phyloP scores from a whole-genome alignment of 257 asterid species.

The Nicotiana paniculata region DNA sequence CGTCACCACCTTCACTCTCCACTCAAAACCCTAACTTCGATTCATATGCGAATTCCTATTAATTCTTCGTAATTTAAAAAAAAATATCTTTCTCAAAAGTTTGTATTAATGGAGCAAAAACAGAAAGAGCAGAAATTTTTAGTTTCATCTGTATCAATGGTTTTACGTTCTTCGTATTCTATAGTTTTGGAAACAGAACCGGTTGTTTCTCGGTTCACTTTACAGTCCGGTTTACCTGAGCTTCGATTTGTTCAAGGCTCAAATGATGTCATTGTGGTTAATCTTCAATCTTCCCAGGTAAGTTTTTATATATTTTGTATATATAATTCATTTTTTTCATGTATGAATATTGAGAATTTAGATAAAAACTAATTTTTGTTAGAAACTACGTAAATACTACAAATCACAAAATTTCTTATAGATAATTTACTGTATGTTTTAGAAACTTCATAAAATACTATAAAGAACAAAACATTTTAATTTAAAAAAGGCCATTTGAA shows the following conservation, averaged over 20 bases:
- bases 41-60: background rate
- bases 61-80: background rate
- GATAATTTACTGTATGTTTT: background rate
- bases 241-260: slow-evolving; percentile 51
- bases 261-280: slow-evolving; percentile 41
- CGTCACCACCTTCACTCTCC: background rate
- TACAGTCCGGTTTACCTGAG: slow-evolving; percentile 33
- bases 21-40: background rate
- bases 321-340: background rate
- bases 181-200: slow-evolving; percentile 27
- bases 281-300: slow-evolving; percentile 52
- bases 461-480: background rate
- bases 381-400: background rate
- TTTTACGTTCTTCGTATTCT: slow-evolving; percentile 48
- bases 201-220: slow-evolving; percentile 55
- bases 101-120: slow-evolving; percentile 34
- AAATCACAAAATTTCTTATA: too few relatives aligned
- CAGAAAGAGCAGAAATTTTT: slow-evolving; percentile 46
- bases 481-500: background rate
- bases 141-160: slow-evolving; percentile 70
- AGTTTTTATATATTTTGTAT: background rate
- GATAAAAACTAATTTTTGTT: background rate
- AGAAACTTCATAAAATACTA: background rate
- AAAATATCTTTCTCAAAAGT: background rate
- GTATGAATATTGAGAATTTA: too few relatives aligned